Conservation (phyloP, 2,329 filamentous ascomycete species). For the Colletotrichum shisoi region DNA sequence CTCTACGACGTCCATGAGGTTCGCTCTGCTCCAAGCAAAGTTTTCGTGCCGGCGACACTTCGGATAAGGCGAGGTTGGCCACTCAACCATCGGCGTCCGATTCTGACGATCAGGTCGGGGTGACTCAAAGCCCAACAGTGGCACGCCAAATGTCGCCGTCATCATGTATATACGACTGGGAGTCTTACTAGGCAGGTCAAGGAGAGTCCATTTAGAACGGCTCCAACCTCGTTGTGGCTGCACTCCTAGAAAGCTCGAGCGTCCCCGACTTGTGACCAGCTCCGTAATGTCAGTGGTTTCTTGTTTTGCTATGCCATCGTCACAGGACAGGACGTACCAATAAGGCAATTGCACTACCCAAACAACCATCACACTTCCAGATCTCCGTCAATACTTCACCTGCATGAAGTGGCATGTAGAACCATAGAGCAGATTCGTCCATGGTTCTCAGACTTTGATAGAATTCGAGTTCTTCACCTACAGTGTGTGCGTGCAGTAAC, state of each 20-base stretch:
- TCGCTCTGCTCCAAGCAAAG: too few species aligned
- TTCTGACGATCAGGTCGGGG: background rate
- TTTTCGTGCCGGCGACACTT: too few species aligned
- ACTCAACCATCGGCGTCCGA: too few species aligned
- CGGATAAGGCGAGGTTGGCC: too few species aligned
- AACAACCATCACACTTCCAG: slow-evolving; percentile 8
- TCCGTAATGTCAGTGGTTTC: background rate
- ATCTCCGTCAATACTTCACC: slow-evolving; percentile 22
- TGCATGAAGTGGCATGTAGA: slow-evolving; percentile 17
- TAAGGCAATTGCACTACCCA: background rate
- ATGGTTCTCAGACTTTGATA: slow-evolving; percentile 2
- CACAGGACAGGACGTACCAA: slow-evolving; percentile 6
- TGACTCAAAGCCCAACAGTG: slow-evolving; percentile 7
- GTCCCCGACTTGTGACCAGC: slow-evolving; percentile 11
- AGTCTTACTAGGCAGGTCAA: slow-evolving; percentile 7
- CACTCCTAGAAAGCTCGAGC: slow-evolving; percentile 12
- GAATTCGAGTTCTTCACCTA: slow-evolving; percentile 13
- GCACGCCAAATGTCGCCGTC: background rate
- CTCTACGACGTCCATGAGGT: slow-evolving; percentile 1
- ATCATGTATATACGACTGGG: slow-evolving; percentile 9
- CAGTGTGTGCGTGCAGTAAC: slow-evolving; percentile 13
- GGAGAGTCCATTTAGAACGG: slow-evolving; percentile 12
- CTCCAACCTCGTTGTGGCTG: slow-evolving; percentile 13
- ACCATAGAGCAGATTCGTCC: slow-evolving; percentile 17
- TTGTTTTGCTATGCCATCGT: background rate